These are phyloP conservation scores for Begonia peltatifolia DNA, from an alignment of 306 rosid genomes.

Conservation along the genomic window DNA sequence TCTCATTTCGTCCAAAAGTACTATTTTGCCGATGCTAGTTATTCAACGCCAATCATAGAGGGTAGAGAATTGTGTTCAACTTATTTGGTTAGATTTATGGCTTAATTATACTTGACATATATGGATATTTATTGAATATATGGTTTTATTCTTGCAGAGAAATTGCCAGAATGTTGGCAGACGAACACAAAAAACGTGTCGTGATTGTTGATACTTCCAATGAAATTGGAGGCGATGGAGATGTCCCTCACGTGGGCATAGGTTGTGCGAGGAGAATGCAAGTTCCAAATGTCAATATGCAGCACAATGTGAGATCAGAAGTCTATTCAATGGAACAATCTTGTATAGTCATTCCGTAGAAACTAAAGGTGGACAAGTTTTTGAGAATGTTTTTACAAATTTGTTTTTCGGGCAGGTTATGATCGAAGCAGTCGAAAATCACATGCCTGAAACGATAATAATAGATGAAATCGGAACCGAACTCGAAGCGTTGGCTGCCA, in stretches of 20 bases:
- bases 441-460: conserved; percentile 89
- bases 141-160: conserved; percentile 44
- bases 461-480: conserved; percentile 99
- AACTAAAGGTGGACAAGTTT: no score
- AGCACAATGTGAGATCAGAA: conserved; percentile 27
- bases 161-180: conserved; percentile 96
- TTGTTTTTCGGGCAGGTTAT: conserved; percentile 41
- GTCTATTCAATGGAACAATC: background rate
- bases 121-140: background rate
- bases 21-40: no score
- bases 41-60: no score
- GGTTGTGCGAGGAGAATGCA: conserved; percentile 98
- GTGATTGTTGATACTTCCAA: conserved; percentile 96
- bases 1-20: no score
- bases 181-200: conserved; percentile 73
- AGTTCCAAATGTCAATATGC: conserved; percentile 93
- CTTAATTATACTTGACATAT: background rate
- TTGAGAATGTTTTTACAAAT: background rate
- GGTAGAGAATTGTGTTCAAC: no score
- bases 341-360: conserved; percentile 10
- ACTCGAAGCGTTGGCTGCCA: conserved; percentile 96
- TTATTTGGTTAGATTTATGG: no score
- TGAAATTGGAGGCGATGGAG: conserved; percentile 98
- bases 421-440: conserved; percentile 99
- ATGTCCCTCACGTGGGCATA: conserved; percentile 89